These are phyloP conservation scores for Pleodorina starrii DNA, from an alignment of 139 green algal genomes.

Conservation along the genomic window DNA sequence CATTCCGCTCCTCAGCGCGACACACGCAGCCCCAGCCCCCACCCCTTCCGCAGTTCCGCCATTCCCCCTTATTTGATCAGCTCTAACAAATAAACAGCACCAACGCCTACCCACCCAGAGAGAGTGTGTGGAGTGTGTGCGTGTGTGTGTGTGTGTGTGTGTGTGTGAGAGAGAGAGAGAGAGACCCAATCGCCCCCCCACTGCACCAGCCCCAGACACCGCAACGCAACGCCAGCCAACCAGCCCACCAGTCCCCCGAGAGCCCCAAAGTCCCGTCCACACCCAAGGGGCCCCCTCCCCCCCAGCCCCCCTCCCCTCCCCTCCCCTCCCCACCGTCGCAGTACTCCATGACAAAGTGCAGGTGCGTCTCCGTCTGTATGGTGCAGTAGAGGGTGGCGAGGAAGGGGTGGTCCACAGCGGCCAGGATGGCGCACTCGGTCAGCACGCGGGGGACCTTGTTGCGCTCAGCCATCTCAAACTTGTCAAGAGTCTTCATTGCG, in stretches of 20 bases:
- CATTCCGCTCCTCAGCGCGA: too few species aligned
- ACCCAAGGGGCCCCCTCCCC: not conserved
- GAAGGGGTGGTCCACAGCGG: conserved; percentile 95
- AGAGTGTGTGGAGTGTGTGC: too few species aligned
- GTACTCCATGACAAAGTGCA: conserved; percentile 92
- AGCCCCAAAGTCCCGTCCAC: not conserved
- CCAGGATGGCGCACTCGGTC: conserved; percentile 93
- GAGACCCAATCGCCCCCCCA: not conserved
- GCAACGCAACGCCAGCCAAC: not conserved
- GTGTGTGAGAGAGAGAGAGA: not conserved
- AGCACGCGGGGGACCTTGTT: conserved; percentile 96
- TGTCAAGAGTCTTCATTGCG: conserved; percentile 97
- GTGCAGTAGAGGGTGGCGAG: conserved; percentile 94
- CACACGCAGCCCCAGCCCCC: too few species aligned
- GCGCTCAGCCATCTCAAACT: conserved; percentile 97
- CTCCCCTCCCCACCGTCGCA: conserved; percentile 59
- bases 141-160: too few species aligned
- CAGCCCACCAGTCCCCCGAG: not conserved
- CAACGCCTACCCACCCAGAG: too few species aligned
- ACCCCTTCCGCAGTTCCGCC: too few species aligned
- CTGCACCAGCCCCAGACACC: too few species aligned
- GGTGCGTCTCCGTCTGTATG: conserved; percentile 92
- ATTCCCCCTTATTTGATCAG: too few species aligned
- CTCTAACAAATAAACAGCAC: too few species aligned
- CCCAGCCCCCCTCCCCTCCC: not conserved